Conservation (phyloP, 2,329 filamentous ascomycete species). For the Pseudodiploospora longispora region DNA sequence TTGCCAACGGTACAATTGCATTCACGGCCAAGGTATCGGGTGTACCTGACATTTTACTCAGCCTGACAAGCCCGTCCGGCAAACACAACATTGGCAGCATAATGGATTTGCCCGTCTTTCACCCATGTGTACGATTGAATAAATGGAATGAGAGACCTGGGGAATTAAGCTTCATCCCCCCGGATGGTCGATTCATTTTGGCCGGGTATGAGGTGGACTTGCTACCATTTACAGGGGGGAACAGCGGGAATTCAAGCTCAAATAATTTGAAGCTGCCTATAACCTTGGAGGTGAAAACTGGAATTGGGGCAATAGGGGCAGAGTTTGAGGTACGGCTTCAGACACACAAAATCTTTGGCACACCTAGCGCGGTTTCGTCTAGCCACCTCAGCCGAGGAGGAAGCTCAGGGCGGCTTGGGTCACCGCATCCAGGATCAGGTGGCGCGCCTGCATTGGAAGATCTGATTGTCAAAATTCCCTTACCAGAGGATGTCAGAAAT, state of each 20-base stretch:
- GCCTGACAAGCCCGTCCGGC: constrained; percentile 72
- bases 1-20: constrained; percentile 85
- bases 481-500: constrained; percentile 73
- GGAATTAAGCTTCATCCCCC: constrained; percentile 90
- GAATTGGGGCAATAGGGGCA: constrained; percentile 62
- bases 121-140: constrained; percentile 87
- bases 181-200: constrained; percentile 87
- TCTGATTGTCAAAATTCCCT: constrained; percentile 66
- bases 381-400: constrained; percentile 34
- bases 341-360: constrained; percentile 56
- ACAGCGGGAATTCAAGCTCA: constrained; percentile 44
- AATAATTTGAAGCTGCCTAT: constrained; percentile 74
- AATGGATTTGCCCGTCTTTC: constrained; percentile 86
- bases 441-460: constrained; percentile 63
- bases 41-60: constrained; percentile 80
- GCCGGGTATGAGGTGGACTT: constrained; percentile 93
- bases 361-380: constrained; percentile 25
- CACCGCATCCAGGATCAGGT: constrained; percentile 44
- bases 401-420: constrained; percentile 32
- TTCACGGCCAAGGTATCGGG: constrained; percentile 95
- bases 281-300: constrained; percentile 71
- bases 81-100: constrained; percentile 65
- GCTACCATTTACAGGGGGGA: constrained; percentile 59
- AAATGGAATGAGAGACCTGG: constrained; percentile 84
- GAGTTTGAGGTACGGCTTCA: constrained; percentile 85